These are phyloP conservation scores for Pythium angustatum DNA, from an alignment of 352 stramenopile species.

Conservation along the genomic window DNA sequence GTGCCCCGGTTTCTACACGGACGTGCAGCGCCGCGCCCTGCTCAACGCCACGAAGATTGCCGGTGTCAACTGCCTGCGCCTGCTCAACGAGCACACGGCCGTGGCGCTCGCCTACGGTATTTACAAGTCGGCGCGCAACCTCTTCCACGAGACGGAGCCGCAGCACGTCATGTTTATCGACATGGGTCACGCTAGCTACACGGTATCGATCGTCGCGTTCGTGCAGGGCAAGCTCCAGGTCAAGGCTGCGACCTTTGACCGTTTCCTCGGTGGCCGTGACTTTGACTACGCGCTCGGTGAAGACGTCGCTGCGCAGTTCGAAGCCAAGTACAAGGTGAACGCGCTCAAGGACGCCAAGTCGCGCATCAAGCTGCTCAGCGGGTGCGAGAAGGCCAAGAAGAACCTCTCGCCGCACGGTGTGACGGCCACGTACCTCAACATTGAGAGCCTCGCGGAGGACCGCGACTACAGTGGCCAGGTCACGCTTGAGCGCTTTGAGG, in stretches of 20 bases:
- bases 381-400: conserved; percentile 99
- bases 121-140: conserved; percentile 94
- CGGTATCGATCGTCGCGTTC: conserved; percentile 91
- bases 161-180: conserved; percentile 99
- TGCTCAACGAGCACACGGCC: conserved; percentile 99
- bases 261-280: conserved; percentile 95
- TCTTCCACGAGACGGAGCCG: conserved; percentile 92
- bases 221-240: conserved; percentile 96
- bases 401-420: conserved; percentile 97
- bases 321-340: conserved; percentile 96
- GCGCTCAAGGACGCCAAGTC: conserved; percentile 91
- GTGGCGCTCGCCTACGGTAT: conserved; percentile 95
- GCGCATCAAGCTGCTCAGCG: conserved; percentile 96
- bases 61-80: conserved; percentile 94
- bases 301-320: conserved; percentile 94
- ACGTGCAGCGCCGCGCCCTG: conserved; percentile 95
- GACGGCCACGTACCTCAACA: conserved; percentile 94
- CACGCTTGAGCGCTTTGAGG: conserved; percentile 94
- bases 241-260: conserved; percentile 93
- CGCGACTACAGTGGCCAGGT: conserved; percentile 96
- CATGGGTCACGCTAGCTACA: conserved; percentile 95
- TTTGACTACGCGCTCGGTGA: conserved; percentile 96
- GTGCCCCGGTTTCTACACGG: conserved; percentile 97
- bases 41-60: conserved; percentile 93
- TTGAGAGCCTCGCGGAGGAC: conserved; percentile 98